Percentiles rank a stretch among this genome's conserved stretches.
phyloP scores from a whole-genome alignment of 139 green algal species.

The Eudorina sp. region DNA sequence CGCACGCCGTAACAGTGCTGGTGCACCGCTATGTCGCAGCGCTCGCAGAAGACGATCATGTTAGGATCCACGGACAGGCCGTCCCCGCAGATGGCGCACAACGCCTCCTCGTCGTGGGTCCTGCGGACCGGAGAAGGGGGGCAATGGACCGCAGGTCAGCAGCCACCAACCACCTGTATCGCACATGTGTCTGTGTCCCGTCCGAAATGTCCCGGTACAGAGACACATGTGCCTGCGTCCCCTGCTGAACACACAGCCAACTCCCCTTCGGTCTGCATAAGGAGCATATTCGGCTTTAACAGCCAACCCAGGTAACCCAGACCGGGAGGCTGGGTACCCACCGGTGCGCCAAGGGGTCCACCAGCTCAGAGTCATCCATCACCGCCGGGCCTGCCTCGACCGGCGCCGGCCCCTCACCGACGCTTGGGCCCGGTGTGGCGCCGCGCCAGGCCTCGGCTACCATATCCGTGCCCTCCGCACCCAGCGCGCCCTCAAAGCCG shows the following conservation, averaged over 20 bases:
- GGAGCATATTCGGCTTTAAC: too few relatives aligned
- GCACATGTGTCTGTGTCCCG: too few relatives aligned
- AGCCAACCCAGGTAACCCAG: too few relatives aligned
- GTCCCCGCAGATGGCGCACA: constrained; percentile 91
- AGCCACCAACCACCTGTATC: too few relatives aligned
- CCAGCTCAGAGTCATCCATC: constrained; percentile 9
- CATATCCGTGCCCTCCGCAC: not conserved
- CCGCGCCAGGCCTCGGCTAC: not conserved
- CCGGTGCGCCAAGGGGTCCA: constrained; percentile 27
- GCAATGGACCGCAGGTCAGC: too few relatives aligned
- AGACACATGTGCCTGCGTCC: too few relatives aligned
- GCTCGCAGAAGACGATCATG: constrained; percentile 94
- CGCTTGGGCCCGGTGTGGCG: not conserved
- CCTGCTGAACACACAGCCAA: too few relatives aligned
- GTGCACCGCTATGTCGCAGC: constrained; percentile 93
- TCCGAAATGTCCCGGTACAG: too few relatives aligned
- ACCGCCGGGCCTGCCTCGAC: not conserved
- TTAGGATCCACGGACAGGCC: constrained; percentile 83
- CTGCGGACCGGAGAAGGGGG: too few relatives aligned
- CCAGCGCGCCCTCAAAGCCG: not conserved
- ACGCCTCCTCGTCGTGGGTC: constrained; percentile 82
- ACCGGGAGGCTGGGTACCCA: too few relatives aligned
- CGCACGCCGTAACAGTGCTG: constrained; percentile 89
- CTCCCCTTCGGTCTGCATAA: too few relatives aligned
- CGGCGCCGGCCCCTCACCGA: not conserved